Evolutionary conservation across 169 alveolate species (phyloP), one percentile per base, ranked within the genome.

Genomic region (Eimeria maxima): DNA sequence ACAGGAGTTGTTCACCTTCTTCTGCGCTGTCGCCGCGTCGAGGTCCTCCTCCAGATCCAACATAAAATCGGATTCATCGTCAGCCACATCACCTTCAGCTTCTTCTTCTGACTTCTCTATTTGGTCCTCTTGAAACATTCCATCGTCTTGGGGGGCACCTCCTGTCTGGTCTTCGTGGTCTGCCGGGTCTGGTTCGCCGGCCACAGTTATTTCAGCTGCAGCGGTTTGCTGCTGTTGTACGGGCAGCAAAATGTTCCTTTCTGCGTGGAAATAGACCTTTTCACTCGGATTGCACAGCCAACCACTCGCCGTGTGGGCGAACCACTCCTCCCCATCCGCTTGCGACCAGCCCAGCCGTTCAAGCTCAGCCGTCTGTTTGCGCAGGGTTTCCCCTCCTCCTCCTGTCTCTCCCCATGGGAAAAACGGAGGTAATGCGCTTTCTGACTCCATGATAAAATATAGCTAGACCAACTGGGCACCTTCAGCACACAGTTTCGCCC

Each of bases 11-110:
- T 69, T n/a, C n/a, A 73, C 95, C 63, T 90, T 69, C 45, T 44
- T 60, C 44, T 90, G 88, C 24, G 89, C 88, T 6, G 95, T 90
- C 65, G 67, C 95, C 11, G 95, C 95, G 44, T 65, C 89, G 11
- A 90, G 57, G 22, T 90, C 95, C 16, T 57, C 84, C 73, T 90
- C 95, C 3, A 90, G 63, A 60, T 90, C 95, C 50, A 81, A n/a
- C 90, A 81, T 50, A 8, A 81, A 81, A 27, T 81, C 90, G 5
- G 90, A 81, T 8, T 81, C 90, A 22, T n/a, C 71, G 42, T 53
- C 90, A 11, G 90, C 47, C 22, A 1, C 7, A 8, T 8, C 45
- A 10, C 20, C 24, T 80, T 45, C 86, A 57, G 45, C 86, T 14
- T 67, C 94, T 24, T 88, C 86, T 45, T 65, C 94, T 71, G 8